Base-by-base conservation (phyloP, 2,329 filamentous ascomycete species). In the Metarhizium anisopliae region DNA sequence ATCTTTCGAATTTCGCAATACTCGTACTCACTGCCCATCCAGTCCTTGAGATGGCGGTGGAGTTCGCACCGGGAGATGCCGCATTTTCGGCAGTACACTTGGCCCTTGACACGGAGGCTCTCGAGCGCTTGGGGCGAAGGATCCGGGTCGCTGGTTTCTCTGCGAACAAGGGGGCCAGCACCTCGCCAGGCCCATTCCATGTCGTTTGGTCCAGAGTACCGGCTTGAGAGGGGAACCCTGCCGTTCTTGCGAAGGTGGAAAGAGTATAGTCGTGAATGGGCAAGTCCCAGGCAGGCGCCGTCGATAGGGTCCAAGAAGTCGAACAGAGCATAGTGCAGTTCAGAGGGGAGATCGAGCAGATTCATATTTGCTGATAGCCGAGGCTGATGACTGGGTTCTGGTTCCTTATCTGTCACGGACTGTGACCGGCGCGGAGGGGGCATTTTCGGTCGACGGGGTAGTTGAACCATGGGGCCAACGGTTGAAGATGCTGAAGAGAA, bases 261-360 rank as follows among this genome's bases (percentile, higher is more conserved):
- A 38, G 73, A 69, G 67, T 86, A 85, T 60, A 84, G 77, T 64
- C 78, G 74, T 47, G 73, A 74, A 71, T 77, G 81, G 42, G 81
- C 77, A 53, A 86, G 74, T 14, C 81, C 83, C 43, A 86, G 71
- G 64, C 82, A 85, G 43, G 79, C 80, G 63, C 81, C 80, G 68
- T 86, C 83, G 59, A 86, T 84, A 51, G 80, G 80, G 68, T 86
- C 83, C 56, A 86, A 77, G 60, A 80, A 78, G 66, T 83, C 81
- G 62, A 84, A 82, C 59, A 86, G 74, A 58, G 75, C 71, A 59
- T 78, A 83, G 67, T 84, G 82, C 11, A 86, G 71, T 67, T 86
- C 83, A 0, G 76, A 67, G 14, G 83, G 82, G 2, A 86, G 73
- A 53, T 81, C 76, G 42, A 74, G 63, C 7, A 85, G 69, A 16